phyloP scores from a whole-genome alignment of 192 early-diverging fungal genomes.

The Backusella australiensis region DNA sequence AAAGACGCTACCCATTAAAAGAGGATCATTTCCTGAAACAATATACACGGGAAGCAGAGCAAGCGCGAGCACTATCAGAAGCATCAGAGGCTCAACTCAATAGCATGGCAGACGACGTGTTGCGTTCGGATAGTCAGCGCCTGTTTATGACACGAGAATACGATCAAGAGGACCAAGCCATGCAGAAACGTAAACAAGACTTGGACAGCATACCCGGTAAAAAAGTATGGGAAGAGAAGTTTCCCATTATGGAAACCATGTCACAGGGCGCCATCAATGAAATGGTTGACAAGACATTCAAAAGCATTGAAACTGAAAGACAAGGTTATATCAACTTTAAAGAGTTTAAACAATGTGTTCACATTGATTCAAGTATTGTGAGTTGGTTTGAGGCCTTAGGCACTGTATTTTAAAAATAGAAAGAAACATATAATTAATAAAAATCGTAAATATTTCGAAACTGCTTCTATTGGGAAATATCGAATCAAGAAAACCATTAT shows the following conservation, averaged over 20 bases:
- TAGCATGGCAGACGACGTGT: neutral
- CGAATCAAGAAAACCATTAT: too few relatives aligned
- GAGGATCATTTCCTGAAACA: conserved; percentile 25
- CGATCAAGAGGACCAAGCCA: neutral
- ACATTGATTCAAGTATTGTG: conserved; percentile 76
- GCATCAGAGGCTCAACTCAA: neutral
- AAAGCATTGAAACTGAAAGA: conserved; percentile 51
- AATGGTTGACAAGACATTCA: conserved; percentile 89
- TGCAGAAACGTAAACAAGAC: neutral
- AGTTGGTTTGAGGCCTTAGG: conserved; percentile 93
- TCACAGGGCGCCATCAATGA: conserved; percentile 91
- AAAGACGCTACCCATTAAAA: conserved; percentile 12
- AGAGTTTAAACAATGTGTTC: conserved; percentile 79
- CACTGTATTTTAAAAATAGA: conserved; percentile 60
- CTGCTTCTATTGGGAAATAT: too few relatives aligned
- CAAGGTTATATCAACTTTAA: conserved; percentile 71
- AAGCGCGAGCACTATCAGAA: neutral
- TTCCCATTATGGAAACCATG: conserved; percentile 91
- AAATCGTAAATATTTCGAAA: neutral
- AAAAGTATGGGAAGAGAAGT: conserved; percentile 51
- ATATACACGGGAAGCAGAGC: conserved; percentile 14
- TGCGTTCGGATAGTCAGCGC: conserved; percentile 1
- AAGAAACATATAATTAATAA: neutral
- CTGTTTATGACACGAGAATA: neutral
- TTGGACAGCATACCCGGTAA: conserved; percentile 1